A percentile compares a stretch with the other conserved stretches of the same genome.
phyloP scores from a whole-genome alignment of 2,329 filamentous ascomycete genomes.

The Oidium heveae region DNA sequence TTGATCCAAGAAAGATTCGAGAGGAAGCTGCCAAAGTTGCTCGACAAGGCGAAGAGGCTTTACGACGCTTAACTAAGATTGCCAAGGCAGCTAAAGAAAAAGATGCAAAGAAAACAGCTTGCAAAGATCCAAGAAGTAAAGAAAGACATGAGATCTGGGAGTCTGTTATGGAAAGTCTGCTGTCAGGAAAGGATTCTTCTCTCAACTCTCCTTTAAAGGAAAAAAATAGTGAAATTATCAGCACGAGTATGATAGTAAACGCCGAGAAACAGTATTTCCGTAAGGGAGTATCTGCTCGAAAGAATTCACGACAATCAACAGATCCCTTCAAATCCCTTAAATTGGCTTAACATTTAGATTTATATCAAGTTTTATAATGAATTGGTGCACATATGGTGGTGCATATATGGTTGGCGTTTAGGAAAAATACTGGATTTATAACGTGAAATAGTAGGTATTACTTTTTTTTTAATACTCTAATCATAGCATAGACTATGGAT shows the following conservation, averaged over 20 bases:
- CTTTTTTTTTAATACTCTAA: no score
- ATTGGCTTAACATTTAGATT: no score
- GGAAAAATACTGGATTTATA: no score
- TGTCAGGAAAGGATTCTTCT: not conserved
- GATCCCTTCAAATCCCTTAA: not conserved
- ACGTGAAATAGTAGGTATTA: no score
- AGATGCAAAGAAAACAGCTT: slow-evolving; percentile 29
- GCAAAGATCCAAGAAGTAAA: slow-evolving; percentile 23
- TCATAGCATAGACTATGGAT: no score
- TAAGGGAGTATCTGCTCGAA: slow-evolving; percentile 14
- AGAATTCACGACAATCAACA: slow-evolving; percentile 3
- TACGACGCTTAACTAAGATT: slow-evolving; percentile 31
- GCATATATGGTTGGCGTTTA: no score
- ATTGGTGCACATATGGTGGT: no score
- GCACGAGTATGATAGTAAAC: slow-evolving; percentile 40
- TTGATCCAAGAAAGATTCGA: slow-evolving; percentile 30
- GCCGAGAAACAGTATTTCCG: slow-evolving; percentile 26
- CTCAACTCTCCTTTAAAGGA: slow-evolving; percentile 3
- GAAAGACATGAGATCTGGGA: slow-evolving; percentile 36
- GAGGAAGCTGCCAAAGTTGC: slow-evolving; percentile 33
- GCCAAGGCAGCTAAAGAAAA: slow-evolving; percentile 40
- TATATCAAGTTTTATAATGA: no score
- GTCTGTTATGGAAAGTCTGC: slow-evolving; percentile 29
- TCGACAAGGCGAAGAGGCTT: slow-evolving; percentile 34
- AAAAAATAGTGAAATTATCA: slow-evolving; percentile 20